Evolutionary conservation across 1,284 basidiomycete species (phyloP), one percentile per base, ranked within the genome.

Genomic region (Schizophyllum amplum): DNA sequence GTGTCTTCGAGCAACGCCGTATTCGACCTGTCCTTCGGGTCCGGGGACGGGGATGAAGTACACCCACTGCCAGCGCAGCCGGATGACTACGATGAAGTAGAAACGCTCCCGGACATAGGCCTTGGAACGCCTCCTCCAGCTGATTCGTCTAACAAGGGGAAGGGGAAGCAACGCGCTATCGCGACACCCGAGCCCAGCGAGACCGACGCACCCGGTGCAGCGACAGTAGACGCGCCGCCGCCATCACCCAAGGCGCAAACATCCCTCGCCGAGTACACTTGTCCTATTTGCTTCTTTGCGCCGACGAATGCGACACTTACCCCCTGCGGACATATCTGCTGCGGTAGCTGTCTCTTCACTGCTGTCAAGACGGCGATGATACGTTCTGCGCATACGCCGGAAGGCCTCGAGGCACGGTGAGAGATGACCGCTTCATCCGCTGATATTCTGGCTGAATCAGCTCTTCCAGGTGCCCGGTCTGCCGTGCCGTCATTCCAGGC

Each of bases 271-370:
- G 70, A 77, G 2, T 90, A 88, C 64, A 78, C 77, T 0, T 90
- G 89, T 64, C 88, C 88, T 4, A 86, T 91, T 59, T 91, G 89
- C 66, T 88, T 90, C 73, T 82, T 75, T 42, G 77, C 86, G 1
- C 88, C 88, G 1, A 81, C 79, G 0, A 83, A 87, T 59, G 86
- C 89, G 21, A 87, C 86, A 0, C 68, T 90, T 55, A 89, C 87
- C 0, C 87, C 86, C 0, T 91, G 88, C 62, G 88, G 88, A 0
- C 88, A 91, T 61, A 77, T 91, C 50, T 82, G 82, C 60, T 91
- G 88, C 62, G 89, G 87, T 1, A 73, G 80, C 24, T 91, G 88
- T 67, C 75, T 91, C 5, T 91, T 90, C 62, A 81, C 81, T 0
- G 84, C 88, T 0, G 79, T 91, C 48, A 84, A 83, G 62, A 77